A percentile compares a stretch with the other conserved stretches of the same genome.
phyloP scores from a whole-genome alignment of 23 red algal species.

The Gracilaria caudata region DNA sequence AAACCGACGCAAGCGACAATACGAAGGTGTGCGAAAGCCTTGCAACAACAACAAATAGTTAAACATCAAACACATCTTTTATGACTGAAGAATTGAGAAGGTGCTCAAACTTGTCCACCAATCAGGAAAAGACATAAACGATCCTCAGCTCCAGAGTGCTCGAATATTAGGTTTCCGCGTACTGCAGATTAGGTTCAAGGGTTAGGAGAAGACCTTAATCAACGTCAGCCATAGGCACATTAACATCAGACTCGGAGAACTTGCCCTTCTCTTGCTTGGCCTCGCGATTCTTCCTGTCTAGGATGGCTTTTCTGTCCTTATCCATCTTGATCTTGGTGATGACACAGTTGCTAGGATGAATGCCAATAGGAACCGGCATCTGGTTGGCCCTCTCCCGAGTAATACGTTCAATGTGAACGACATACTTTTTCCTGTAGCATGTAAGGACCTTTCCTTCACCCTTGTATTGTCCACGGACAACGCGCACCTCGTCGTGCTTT shows the following conservation, averaged over 20 bases:
- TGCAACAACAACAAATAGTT: background rate
- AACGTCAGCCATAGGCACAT: conserved; percentile 85
- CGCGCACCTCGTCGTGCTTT: conserved; percentile 90
- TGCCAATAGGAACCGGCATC: conserved; percentile 83
- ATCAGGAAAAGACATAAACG: background rate
- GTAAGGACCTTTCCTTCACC: conserved; percentile 93
- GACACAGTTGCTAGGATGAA: conserved; percentile 94
- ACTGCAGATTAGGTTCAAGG: background rate
- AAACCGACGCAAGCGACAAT: background rate
- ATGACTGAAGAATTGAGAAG: conserved; percentile 14
- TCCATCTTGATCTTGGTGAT: conserved; percentile 97
- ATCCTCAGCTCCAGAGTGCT: background rate
- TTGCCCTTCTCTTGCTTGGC: conserved; percentile 84
- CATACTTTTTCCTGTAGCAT: conserved; percentile 95
- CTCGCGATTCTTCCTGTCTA: conserved; percentile 94
- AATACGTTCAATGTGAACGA: conserved; percentile 86
- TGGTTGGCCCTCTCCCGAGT: conserved; percentile 85
- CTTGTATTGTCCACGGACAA: conserved; percentile 89
- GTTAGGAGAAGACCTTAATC: conserved; percentile 54
- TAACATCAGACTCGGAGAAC: conserved; percentile 89
- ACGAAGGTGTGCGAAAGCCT: background rate
- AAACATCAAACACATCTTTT: conserved; percentile 20
- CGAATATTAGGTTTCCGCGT: background rate
- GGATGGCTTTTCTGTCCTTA: conserved; percentile 81
- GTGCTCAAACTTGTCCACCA: background rate